Conservation (phyloP, 495 filamentous ascomycete genomes). For the Penicillium coffeae region DNA sequence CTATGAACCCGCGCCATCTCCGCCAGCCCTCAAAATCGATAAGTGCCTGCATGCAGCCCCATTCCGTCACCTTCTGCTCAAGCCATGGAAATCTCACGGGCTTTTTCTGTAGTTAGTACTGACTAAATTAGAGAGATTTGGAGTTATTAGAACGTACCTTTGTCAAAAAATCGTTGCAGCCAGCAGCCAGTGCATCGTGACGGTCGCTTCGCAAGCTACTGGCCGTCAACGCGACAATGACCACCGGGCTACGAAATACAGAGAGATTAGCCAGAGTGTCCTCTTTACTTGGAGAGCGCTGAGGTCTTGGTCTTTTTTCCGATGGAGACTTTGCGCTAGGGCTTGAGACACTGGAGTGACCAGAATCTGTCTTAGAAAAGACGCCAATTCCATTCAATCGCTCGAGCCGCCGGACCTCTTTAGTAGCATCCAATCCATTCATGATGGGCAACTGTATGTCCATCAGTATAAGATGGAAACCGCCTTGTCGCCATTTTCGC, state of each 20-base stretch:
- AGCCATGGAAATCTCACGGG: conserved; percentile 98
- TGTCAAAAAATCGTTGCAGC: conserved; percentile 97
- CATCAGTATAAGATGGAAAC: conserved; percentile 96
- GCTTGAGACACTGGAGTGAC: conserved; percentile 34
- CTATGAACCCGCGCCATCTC: conserved; percentile 84
- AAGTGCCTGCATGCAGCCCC: conserved; percentile 98
- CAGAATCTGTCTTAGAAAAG: conserved; percentile 56
- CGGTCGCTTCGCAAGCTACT: conserved; percentile 89
- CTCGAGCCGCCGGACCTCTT: conserved; percentile 89
- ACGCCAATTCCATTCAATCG: conserved; percentile 86
- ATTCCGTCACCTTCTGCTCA: conserved; percentile 95
- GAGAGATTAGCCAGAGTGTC: conserved; percentile 63
- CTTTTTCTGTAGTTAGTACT: conserved; percentile 40
- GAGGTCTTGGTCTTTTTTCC: conserved; percentile 20
- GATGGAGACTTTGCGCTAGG: conserved; percentile 20
- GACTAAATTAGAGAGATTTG: not conserved
- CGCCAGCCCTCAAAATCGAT: conserved; percentile 99
- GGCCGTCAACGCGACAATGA: conserved; percentile 95
- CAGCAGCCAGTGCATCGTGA: conserved; percentile 90
- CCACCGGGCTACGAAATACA: conserved; percentile 91
- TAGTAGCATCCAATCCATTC: conserved; percentile 92
- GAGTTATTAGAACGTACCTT: conserved; percentile 62
- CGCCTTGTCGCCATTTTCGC: conserved; percentile 84
- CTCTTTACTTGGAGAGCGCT: conserved; percentile 40
- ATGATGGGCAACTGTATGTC: conserved; percentile 97